phyloP scores from a whole-genome alignment of 768 basidiomycete species.

The Crassisporium funariophilum region DNA sequence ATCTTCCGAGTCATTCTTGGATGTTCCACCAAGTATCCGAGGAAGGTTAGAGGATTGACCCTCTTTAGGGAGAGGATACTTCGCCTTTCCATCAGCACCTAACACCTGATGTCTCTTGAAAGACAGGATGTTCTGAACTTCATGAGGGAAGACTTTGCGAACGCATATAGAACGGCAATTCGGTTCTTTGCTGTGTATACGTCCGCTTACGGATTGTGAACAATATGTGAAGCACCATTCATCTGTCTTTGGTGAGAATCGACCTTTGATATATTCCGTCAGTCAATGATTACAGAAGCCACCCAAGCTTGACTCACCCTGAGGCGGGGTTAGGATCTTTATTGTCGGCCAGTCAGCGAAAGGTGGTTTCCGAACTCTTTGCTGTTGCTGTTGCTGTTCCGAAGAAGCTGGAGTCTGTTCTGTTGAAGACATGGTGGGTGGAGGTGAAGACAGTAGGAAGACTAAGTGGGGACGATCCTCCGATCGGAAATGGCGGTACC shows the following conservation, averaged over 20 bases:
- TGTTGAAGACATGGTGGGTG: slow-evolving; percentile 32
- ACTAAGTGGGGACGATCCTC: slow-evolving; percentile 12
- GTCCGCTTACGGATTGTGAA: slow-evolving; percentile 56
- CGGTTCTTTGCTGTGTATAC: slow-evolving; percentile 52
- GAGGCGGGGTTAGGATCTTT: slow-evolving; percentile 55
- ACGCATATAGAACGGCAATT: slow-evolving; percentile 62
- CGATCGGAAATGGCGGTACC: slow-evolving; percentile 13
- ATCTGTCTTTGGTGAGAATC: slow-evolving; percentile 59
- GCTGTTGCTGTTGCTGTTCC: slow-evolving; percentile 33
- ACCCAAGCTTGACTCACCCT: slow-evolving; percentile 35
- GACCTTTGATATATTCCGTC: slow-evolving; percentile 37
- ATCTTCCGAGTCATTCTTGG: slow-evolving; percentile 35
- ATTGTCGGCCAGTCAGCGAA: slow-evolving; percentile 53
- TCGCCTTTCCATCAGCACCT: slow-evolving; percentile 47
- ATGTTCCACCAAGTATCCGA: slow-evolving; percentile 45
- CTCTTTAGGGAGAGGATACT: slow-evolving; percentile 66
- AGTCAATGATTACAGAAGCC: slow-evolving; percentile 2
- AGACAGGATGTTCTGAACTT: slow-evolving; percentile 53
- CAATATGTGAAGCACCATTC: slow-evolving; percentile 69
- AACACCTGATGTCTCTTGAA: slow-evolving; percentile 47
- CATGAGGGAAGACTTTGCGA: slow-evolving; percentile 67
- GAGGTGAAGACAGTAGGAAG: slow-evolving; percentile 8
- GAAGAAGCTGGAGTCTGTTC: slow-evolving; percentile 26
- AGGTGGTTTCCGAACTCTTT: slow-evolving; percentile 37
- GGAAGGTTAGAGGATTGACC: slow-evolving; percentile 57